A percentile compares a stretch with the other conserved stretches of the same genome.
Conservation (phyloP, 495 filamentous ascomycete species). For the Tuber microsphaerosporum region DNA sequence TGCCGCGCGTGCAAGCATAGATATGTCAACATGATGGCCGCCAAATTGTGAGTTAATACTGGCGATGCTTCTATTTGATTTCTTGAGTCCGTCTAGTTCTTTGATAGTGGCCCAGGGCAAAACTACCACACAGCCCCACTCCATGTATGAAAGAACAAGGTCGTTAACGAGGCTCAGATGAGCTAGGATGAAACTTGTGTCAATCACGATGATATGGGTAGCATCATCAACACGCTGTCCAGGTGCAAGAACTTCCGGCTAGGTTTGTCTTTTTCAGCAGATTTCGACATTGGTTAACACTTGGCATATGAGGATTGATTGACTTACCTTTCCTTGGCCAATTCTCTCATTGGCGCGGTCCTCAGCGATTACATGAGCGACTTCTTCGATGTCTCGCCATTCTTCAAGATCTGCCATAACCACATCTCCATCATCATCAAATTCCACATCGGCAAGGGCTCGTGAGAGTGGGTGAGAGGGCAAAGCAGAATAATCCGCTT, state of each 20-base stretch:
- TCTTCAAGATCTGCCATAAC: constrained; percentile 39
- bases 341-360: constrained; percentile 17
- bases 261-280: constrained; percentile 20
- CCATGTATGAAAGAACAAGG: constrained; percentile 26
- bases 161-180: constrained; percentile 35
- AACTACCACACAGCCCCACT: constrained; percentile 36
- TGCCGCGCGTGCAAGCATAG: constrained; percentile 27
- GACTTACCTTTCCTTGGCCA: neutral
- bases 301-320: neutral
- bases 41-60: neutral
- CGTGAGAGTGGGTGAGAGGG: neutral
- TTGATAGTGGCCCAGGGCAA: constrained; percentile 39
- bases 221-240: constrained; percentile 19
- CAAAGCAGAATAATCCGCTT: neutral
- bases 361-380: constrained; percentile 23
- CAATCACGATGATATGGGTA: constrained; percentile 37
- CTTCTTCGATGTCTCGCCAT: constrained; percentile 20
- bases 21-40: constrained; percentile 15
- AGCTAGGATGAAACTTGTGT: constrained; percentile 40
- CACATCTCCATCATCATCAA: constrained; percentile 39
- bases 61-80: constrained; percentile 8
- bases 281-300: neutral
- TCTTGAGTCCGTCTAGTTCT: constrained; percentile 40
- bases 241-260: constrained; percentile 13
- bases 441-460: constrained; percentile 7